Evolutionary conservation across 2,329 filamentous ascomycete genomes (phyloP), one percentile per base, ranked within the genome.

Genomic region (Ophiobolus disseminans): DNA sequence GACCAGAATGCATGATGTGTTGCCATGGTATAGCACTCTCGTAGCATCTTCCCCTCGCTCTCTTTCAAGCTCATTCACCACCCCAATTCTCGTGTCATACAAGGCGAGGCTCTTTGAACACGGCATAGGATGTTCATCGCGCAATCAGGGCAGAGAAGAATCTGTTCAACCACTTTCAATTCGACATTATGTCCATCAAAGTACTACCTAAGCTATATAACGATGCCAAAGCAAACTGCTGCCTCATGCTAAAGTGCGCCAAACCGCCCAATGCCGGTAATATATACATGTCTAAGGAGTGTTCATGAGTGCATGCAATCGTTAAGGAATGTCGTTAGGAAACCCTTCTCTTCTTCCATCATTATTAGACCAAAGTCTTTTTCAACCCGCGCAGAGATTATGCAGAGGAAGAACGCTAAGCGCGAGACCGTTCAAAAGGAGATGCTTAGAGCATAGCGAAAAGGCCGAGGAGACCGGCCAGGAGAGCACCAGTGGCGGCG

Each of bases 361-460:
- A 46, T 46, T 46, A 46, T 45, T 23, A 25, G 22, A 28, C 26
- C 25, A 9, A 25, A 40, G 32, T 25, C 36, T 21, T 26, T 17
- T 23, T 35, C 36, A 40, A 25, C 36, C 43, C 43, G 23, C 34
- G 20, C 32, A 26, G 28, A 32, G 16, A 19, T 34, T 16, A 46
- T 46, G 43, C 32, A 21, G 21, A 37, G 35, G 30, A 26, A 37
- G 34, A 56, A 44, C 25, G 48, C 45, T 53, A 50, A 47, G 42
- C 43, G 38, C 40, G 45, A 36, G 32, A 23, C 4, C 31, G 21
- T 28, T 31, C 37, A 20, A 17, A 40, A 28, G 11, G 22, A 41
- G n/a, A 42, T 44, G 46, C 46, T 64, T 66, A 73, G 40, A 73
- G 54, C 49, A 71, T 45, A 20, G 59, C 62, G 30, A 70, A 58